These are phyloP conservation scores for Komagataella ulmi DNA, from an alignment of 805 yeast species.

Conservation along the genomic window DNA sequence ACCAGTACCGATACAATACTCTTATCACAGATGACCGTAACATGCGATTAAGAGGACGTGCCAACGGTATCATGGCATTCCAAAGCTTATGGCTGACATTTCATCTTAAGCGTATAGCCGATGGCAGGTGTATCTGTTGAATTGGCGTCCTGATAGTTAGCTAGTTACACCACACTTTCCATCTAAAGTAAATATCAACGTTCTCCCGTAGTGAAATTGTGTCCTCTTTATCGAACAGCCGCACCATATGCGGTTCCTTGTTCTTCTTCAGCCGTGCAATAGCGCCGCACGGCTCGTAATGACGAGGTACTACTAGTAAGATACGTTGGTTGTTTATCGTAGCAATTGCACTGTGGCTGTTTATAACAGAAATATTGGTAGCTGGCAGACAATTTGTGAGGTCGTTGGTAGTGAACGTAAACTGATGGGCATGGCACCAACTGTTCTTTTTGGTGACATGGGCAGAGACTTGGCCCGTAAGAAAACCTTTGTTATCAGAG, in stretches of 20 bases:
- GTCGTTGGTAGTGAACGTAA: neutral
- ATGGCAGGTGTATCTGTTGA: conserved; percentile 29
- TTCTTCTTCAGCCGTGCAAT: neutral
- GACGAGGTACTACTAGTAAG: neutral
- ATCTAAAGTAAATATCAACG: neutral
- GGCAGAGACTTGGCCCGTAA: neutral
- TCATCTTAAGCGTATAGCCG: conserved; percentile 30
- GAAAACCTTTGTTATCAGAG: neutral
- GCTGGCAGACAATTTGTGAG: neutral
- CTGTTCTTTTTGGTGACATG: neutral
- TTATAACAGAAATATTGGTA: neutral
- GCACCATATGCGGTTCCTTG: neutral
- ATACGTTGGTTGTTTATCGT: neutral
- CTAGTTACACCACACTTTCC: neutral
- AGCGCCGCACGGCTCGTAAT: neutral
- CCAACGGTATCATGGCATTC: conserved; percentile 38
- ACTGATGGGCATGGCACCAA: neutral
- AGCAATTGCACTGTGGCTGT: neutral
- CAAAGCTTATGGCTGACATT: conserved; percentile 50
- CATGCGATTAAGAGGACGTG: conserved; percentile 53
- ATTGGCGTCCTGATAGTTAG: neutral
- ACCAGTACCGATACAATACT: conserved; percentile 38
- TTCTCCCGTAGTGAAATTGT: neutral
- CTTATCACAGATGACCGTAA: conserved; percentile 64
- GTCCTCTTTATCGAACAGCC: neutral